Percentiles rank a stretch among this genome's conserved stretches.
phyloP scores from a whole-genome alignment of 768 basidiomycete genomes.

The Rhizopogon sp. region DNA sequence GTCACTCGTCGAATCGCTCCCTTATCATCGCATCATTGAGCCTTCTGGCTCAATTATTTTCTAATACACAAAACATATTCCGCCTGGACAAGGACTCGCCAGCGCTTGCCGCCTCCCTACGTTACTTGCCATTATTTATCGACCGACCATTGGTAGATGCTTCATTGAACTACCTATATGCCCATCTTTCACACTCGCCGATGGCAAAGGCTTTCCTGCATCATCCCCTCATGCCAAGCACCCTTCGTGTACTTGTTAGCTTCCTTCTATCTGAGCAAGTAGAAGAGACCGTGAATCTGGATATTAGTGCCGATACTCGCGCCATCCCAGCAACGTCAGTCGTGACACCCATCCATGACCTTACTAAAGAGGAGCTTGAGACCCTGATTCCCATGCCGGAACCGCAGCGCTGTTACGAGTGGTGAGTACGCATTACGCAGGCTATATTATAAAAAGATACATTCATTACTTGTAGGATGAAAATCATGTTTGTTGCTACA shows the following conservation, averaged over 20 bases:
- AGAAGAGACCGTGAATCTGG: slow-evolving; percentile 59
- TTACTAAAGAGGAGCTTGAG: slow-evolving; percentile 68
- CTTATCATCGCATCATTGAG: slow-evolving; percentile 64
- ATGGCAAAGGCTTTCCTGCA: slow-evolving; percentile 77
- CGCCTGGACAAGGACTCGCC: slow-evolving; percentile 53
- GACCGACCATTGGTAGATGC: slow-evolving; percentile 70
- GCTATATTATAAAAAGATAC: neutral
- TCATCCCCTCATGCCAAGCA: slow-evolving; percentile 63
- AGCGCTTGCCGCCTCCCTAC: slow-evolving; percentile 58
- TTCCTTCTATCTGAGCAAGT: slow-evolving; percentile 68
- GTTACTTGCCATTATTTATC: slow-evolving; percentile 66
- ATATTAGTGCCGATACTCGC: slow-evolving; percentile 54
- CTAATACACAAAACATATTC: slow-evolving; percentile 50
- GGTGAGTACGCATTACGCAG: slow-evolving; percentile 38
- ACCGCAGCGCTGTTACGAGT: slow-evolving; percentile 79
- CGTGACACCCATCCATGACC: slow-evolving; percentile 52
- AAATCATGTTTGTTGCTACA: slow-evolving; percentile 74
- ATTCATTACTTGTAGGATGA: slow-evolving; percentile 63
- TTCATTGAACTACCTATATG: slow-evolving; percentile 69
- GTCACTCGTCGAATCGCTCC: slow-evolving; percentile 63
- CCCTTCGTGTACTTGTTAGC: slow-evolving; percentile 62
- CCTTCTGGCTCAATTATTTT: slow-evolving; percentile 57
- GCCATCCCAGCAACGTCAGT: slow-evolving; percentile 51
- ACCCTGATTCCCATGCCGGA: slow-evolving; percentile 53
- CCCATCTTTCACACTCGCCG: slow-evolving; percentile 66